Base-by-base conservation (phyloP, 495 filamentous ascomycete species). In the Melanomma pulvis-pyrius region DNA sequence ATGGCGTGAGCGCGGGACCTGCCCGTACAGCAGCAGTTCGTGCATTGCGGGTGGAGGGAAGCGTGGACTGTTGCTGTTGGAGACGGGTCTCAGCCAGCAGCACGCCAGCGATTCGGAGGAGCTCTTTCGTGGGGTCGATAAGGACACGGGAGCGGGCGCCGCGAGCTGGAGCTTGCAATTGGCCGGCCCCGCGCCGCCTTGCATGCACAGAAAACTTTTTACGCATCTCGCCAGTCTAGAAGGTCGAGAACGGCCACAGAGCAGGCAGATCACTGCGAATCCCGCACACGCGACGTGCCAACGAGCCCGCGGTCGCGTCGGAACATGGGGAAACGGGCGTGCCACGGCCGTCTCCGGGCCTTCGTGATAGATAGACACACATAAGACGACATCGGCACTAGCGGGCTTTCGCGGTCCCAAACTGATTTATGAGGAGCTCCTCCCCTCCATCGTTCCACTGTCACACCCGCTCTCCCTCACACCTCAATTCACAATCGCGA, bases 1-100 rank as follows among this genome's bases (percentile, higher is more conserved):
- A 71, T 83, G 81, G 17, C 82, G 80, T 2, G 73, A 59, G 24
- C 63, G 34, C 6, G 83, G 77, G 36, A 85, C 71, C 49, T 80
- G 77, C 41, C 75, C 81, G 75, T 78, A 81, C 49, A 86, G 80
- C 19, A 82, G 75, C 66, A 85, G 77, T 68, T 86, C 84, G 59
- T 86, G 80, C 77, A 84, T 83, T 19, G 22, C 63, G 7, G 1
- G 9, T 9, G 30, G 59, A n/a, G 25, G 46, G 25, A 26, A 19
- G 50, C 19, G 9, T 46, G 60, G 49, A 47, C 22, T 34, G 47
- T 9, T 28, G 51, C 39, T 48, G 34, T 32, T n/a, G 41, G 21
- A 24, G 19, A 22, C 22, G 50, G 29, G 26, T 34, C 30, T 63
- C 34, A n/a, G 52, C 34, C 49, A 51, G 21, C 13, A 28, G 30